Base-by-base conservation (phyloP, 768 basidiomycete species). In the Leccinum longicurvipes region DNA sequence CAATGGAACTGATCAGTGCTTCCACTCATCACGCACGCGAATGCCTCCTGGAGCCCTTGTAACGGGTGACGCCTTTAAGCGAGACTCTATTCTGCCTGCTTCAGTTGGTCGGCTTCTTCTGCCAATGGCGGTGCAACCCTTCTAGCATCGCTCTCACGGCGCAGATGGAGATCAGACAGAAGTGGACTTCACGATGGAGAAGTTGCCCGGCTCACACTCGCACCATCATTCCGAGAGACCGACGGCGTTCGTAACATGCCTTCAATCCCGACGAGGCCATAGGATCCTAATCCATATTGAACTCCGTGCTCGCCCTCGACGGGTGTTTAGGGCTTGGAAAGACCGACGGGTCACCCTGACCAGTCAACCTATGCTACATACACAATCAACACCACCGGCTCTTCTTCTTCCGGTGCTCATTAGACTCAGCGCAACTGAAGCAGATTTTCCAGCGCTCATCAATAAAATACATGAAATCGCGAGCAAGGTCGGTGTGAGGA, bases 191-290 rank as follows among this genome's bases (percentile, higher is more conserved):
- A 68, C 71, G 21, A 60, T 76, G 46, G 47, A 49, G 29, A 48
- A 47, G 9, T 49, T 63, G 7, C 54, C 50, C 10, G 19, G 36
- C 1, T 47, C 57, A 3, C 44, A 51, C 36, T 19, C 42, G 14
- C 55, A 58, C 17, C 52, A 49, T 21, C 55, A 54, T 3, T 36
- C 50, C 36, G 53, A 53, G 29, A 52, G 48, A 52, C 55, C 46
- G 11, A 47, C 27, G 31, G 61, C 62, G 50, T 48, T 70, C 59
- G 15, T 76, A 55, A 59, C 77, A 1, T 80, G 74, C 61, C 72
- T 80, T 19, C n/a, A n/a, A n/a, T n/a, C 75, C 81, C 1, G 60
- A 72, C 55, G 50, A 69, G 7, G 80, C 81, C n/a, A 75, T 82
- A 7, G 78, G 74, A 7, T 74, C 71, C 14, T 79, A 74, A 58